Conservation (phyloP, 441 rosid genomes). For the Populus hybrid region DNA sequence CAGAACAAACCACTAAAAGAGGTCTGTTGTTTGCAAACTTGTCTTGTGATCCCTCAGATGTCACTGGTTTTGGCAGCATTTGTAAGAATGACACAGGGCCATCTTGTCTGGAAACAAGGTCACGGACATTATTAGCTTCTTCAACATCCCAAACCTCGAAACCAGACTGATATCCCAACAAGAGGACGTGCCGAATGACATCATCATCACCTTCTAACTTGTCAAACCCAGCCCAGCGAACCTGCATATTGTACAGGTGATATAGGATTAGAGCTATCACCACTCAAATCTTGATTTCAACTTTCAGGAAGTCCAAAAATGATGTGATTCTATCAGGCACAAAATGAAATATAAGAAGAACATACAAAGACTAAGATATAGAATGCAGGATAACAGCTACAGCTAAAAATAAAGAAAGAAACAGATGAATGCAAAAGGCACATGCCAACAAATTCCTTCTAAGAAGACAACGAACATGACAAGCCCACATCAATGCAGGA, state of each 20-base stretch:
- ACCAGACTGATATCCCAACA: constrained; percentile 80
- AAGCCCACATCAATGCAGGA: background rate
- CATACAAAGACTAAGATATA: too few relatives aligned
- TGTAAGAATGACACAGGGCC: constrained; percentile 83
- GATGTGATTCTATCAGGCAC: background rate
- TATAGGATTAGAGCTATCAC: background rate
- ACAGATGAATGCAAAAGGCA: background rate
- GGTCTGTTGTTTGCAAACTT: constrained; percentile 58
- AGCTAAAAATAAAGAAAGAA: background rate
- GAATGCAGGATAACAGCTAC: background rate
- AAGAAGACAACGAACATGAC: background rate
- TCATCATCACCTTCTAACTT: constrained; percentile 58
- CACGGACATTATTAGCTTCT: constrained; percentile 73
- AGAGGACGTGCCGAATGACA: constrained; percentile 53
- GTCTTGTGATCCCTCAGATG: constrained; percentile 39
- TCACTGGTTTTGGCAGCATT: constrained; percentile 60
- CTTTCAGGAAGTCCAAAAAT: background rate
- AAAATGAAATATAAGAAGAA: background rate
- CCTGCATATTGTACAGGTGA: constrained; percentile 39
- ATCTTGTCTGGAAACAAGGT: constrained; percentile 68
- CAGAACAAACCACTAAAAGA: constrained; percentile 67
- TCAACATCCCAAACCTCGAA: constrained; percentile 98
- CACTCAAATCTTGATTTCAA: background rate
- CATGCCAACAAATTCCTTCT: background rate
- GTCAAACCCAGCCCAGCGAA: constrained; percentile 96